phyloP scores from a whole-genome alignment of 2,329 filamentous ascomycete species.

The Trichoderma lentiforme region DNA sequence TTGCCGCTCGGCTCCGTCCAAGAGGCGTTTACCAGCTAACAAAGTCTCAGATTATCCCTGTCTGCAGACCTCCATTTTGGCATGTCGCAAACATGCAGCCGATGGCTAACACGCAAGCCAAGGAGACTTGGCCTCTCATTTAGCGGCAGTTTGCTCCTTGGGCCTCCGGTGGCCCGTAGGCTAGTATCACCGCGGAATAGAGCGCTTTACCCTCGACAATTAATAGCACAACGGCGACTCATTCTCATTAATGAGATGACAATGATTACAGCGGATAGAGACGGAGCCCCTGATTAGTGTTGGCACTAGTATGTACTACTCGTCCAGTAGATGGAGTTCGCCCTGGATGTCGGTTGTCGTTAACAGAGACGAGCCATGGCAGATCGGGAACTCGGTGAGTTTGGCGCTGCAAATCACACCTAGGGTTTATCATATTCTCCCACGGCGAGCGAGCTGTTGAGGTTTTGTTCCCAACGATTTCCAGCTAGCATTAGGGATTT shows the following conservation, averaged over 20 bases:
- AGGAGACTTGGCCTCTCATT: neutral
- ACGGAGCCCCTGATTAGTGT: neutral
- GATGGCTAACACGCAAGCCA: neutral
- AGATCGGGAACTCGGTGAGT: neutral
- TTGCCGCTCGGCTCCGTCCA: neutral
- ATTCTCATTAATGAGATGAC: neutral
- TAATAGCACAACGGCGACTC: neutral
- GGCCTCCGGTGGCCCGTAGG: neutral
- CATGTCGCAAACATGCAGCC: slow-evolving; percentile 7
- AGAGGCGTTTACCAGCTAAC: slow-evolving; percentile 4
- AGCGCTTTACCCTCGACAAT: neutral
- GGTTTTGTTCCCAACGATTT: neutral
- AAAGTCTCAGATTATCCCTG: neutral
- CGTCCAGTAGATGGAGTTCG: too few species aligned
- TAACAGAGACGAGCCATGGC: neutral
- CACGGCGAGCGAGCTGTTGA: neutral
- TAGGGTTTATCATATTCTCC: neutral
- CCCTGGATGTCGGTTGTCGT: too few species aligned
- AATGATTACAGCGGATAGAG: neutral
- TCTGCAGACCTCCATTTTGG: neutral
- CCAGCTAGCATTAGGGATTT: neutral
- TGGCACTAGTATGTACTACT: neutral
- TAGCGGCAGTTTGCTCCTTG: neutral
- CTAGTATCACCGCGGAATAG: neutral
- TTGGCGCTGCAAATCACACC: neutral